Base-by-base conservation (phyloP, 176 grass and related monocot genomes). In the Zizania latifolia region DNA sequence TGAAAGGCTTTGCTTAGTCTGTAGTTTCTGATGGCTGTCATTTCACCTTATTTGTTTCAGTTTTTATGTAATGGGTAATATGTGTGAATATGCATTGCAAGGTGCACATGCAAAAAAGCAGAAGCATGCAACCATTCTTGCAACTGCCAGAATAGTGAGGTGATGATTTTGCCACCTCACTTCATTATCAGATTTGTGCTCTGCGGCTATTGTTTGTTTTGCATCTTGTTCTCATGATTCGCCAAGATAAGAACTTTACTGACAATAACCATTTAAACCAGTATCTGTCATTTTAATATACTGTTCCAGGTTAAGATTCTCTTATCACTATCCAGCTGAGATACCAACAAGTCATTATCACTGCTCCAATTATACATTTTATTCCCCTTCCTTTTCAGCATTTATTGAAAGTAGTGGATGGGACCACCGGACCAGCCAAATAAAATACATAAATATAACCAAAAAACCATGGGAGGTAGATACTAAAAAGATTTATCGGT, bases 231-330 rank as follows among this genome's bases (percentile, higher is more conserved):
- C 63, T 67, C 75, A 86, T 80, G 84, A 83, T 82, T 86, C 75
- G 34, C 76, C 26, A 71, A 90, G 87, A 82, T 89, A 89, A 82
- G 83, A 78, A 74, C 75, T 89, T 85, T 69, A 65, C 46, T 66
- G 48, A 76, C 43, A 72, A 71, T 72, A 71, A 45, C 70, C 58
- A 80, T 86, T 78, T 79, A 82, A 80, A 71, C 74, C 74, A 78
- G 31, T 83, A 78, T 43, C 67, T 82, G 80, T 83, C 74, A 65
- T 83, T 87, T 87, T 78, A 87, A 74, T 78, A 72, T 87, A 10
- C 33, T 87, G 51, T 87, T 83, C 80, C 61, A 78, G 74, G 80
- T 87, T 79, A 71, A 82, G 81, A 87, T 87, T 78, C 85, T 79
- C 80, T 74, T 83, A 78, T 87, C 85, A 74, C 80, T 44, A 68